Base-by-base conservation (phyloP, 2,329 filamentous ascomycete species). In the Phialophora tarda region DNA sequence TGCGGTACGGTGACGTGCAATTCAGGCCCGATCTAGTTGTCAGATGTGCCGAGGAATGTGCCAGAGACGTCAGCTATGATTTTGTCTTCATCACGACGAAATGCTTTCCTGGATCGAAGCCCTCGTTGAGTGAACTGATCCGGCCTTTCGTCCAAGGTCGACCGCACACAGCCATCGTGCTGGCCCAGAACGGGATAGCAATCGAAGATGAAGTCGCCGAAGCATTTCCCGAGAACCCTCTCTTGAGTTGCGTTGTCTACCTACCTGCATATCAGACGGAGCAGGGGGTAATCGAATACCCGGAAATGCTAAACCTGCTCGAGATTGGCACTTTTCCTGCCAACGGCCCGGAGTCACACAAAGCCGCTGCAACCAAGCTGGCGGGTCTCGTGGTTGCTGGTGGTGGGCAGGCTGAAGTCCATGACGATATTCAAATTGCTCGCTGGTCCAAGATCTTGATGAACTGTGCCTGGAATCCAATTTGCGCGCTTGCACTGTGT, bases 1-100 rank as follows among this genome's bases (percentile, higher is more conserved):
- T 84, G 61, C 82, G 85, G 62, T 92, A 89, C 75, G 89, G 89
- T 54, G 81, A 88, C 75, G 90, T 90, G 76, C 82, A 78, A 26
- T 92, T 90, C 79, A 78, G 69, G 47, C 85, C 90, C 4, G 76
- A 87, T 65, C 81, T 83, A 55, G 87, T 86, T 12, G 91, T 87
- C 73, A 82, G 86, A 21, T 87, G 83, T 44, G 84, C 86, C 12
- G 80, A 81, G 11, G 85, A 86, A 26, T 88, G 74, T 72, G 73
- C 80, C 34, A 64, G 62, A 76, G 64, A 69, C 24, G 32, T 53
- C 59, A 24, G 28, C 1, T 88, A 82, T 72, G 83, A 88, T 73
- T 88, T 82, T 69, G 80, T 88, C 44, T 74, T 89, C 6, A 79
- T 85, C 38, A 79, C 82, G 3, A 88, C 85, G 11, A 89, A 89